phyloP scores from a whole-genome alignment of 106 monocot genomes.

The Dendrobium huoshanense region DNA sequence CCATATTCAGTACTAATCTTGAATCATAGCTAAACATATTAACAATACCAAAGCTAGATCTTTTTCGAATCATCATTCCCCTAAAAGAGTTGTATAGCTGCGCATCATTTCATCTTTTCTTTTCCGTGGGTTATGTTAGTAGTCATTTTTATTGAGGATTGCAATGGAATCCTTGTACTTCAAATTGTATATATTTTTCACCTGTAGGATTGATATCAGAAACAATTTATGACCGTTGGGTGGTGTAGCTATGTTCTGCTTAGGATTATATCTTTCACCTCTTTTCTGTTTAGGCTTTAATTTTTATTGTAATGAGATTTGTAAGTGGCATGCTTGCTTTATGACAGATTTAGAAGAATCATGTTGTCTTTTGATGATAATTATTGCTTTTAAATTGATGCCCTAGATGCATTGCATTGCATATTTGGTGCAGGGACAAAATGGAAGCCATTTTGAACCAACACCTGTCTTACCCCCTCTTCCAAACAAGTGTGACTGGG shows the following conservation, averaged over 20 bases:
- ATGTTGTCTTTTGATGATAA: not conserved
- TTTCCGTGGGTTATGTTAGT: not conserved
- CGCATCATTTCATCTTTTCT: not conserved
- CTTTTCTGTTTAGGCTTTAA: not conserved
- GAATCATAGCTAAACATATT: not conserved
- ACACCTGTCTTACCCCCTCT: conserved; percentile 87
- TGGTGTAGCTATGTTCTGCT: too few relatives aligned
- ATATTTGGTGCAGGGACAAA: conserved; percentile 58
- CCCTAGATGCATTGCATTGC: not conserved
- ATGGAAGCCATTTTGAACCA: conserved; percentile 96
- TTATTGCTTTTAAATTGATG: not conserved
- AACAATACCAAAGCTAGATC: not conserved
- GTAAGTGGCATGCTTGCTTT: not conserved
- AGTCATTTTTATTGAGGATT: not conserved
- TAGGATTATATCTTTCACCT: not conserved
- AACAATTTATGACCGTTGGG: too few relatives aligned
- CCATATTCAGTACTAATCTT: not conserved
- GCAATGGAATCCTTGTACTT: not conserved
- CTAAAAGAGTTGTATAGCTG: not conserved
- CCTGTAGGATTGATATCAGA: not conserved
- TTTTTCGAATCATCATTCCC: not conserved
- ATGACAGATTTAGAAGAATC: conserved; percentile 1
- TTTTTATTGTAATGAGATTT: not conserved
- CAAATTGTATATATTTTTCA: too few relatives aligned
- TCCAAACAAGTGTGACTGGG: conserved; percentile 96